Percentiles rank a stretch among this genome's conserved stretches.
Conservation (phyloP, 257 asterid species). For the Primulina huaijiensis region DNA sequence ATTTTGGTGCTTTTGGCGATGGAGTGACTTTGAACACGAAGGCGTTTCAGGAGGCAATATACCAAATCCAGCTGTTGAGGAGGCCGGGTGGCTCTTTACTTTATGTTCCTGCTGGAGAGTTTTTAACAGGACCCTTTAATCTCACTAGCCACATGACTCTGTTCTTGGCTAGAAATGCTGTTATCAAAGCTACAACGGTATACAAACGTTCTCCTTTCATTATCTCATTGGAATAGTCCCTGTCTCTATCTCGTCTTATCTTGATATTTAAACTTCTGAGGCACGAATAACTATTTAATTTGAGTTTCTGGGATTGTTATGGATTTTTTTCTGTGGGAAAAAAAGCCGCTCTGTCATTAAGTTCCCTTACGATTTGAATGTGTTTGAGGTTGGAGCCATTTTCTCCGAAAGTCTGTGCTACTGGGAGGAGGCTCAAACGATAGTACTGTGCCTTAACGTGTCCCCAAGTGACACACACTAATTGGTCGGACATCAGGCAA, state of each 20-base stretch:
- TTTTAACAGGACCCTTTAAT: slow-evolving; percentile 33
- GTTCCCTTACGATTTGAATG: not conserved
- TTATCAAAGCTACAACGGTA: slow-evolving; percentile 26
- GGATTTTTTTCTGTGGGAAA: not conserved
- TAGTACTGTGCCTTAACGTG: too few species aligned
- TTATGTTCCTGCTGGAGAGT: slow-evolving; percentile 33
- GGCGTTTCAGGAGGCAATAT: slow-evolving; percentile 33
- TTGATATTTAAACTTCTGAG: too few species aligned
- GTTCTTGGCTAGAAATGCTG: slow-evolving; percentile 30
- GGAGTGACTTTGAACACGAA: slow-evolving; percentile 34
- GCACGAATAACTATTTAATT: too few species aligned
- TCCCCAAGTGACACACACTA: too few species aligned
- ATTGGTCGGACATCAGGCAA: too few species aligned
- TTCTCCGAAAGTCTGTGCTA: not conserved
- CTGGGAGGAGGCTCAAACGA: not conserved
- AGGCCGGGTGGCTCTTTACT: slow-evolving; percentile 33
- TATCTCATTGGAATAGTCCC: not conserved
- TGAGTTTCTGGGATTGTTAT: not conserved
- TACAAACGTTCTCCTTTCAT: not conserved
- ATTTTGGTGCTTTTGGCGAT: slow-evolving; percentile 39
- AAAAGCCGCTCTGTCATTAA: not conserved
- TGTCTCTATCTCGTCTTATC: not conserved
- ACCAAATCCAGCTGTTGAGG: slow-evolving; percentile 22
- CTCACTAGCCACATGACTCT: slow-evolving; percentile 39
- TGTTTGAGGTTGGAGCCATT: not conserved